Evolutionary conservation across 225 moss, liverwort and hornwort species (phyloP), one percentile per base, ranked within the genome.

Genomic region (Lunularia cruciata): DNA sequence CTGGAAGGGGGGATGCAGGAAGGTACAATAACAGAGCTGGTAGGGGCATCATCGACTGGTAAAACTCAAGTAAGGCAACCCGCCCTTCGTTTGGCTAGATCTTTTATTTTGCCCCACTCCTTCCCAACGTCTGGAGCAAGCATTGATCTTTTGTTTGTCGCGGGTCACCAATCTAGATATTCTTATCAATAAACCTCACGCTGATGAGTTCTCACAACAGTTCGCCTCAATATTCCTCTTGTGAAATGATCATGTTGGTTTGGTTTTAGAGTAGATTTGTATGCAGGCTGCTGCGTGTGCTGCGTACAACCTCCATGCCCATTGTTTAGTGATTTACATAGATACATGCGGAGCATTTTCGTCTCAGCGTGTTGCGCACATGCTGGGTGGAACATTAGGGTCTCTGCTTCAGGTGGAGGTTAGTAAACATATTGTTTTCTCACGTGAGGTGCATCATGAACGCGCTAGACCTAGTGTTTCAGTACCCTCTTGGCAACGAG

Each of bases 211-310:
- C n/a, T n/a, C n/a, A n/a, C n/a, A n/a, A n/a, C n/a, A n/a, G n/a
- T n/a, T n/a, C n/a, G n/a, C 33, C 23, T 54, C 12, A 20, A 57
- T 51, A 1, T 15, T 25, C 23, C n/a, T 60, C 58, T 22, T 15
- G 25, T 63, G 34, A 19, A 9, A 38, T 53, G 3, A 22, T 27
- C 54, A 4, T 65, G 22, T 35, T 36, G 58, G 25, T 48, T 35
- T 36, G 58, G 25, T 48, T 14, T 3, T 64, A 8, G 38, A 73
- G 57, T 72, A 98, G 91, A 71, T 98, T 63, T 93, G 98, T 68
- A 86, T 98, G 93, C 98, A 91, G 83, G 89, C 85, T 76, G 89
- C 93, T 73, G 93, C 96, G 34, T 86, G 76, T 71, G 86, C 86
- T 52, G 71, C 83, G 39, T 81, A 83, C 70, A 57, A 62, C 60